These are phyloP conservation scores for Chrysoporthe cubensis DNA, from an alignment of 2,329 filamentous ascomycete genomes.

Conservation along the genomic window DNA sequence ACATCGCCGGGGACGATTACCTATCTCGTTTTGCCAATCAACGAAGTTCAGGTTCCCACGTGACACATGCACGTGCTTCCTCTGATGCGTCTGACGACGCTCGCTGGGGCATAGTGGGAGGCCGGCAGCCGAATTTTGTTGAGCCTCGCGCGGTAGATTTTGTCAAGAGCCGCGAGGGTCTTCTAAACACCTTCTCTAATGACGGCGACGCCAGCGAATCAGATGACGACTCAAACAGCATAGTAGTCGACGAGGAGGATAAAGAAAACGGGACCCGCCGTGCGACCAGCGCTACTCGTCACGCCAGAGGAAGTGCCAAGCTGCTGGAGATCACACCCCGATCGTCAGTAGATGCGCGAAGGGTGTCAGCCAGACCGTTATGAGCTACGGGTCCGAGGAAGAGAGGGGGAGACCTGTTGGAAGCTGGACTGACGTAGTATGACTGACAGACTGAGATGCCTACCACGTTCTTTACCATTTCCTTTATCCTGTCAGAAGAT, in stretches of 20 bases:
- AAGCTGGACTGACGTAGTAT: constrained; percentile 16
- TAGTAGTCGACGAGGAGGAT: constrained; percentile 35
- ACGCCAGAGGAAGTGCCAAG: constrained; percentile 78
- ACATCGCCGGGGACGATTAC: constrained; percentile 74
- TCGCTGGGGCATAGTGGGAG: constrained; percentile 56
- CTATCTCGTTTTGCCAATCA: constrained; percentile 57
- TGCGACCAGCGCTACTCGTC: constrained; percentile 72
- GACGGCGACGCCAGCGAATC: constrained; percentile 36
- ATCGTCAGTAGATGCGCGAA: constrained; percentile 55
- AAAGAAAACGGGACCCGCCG: constrained; percentile 55
- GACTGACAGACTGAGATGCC: constrained; percentile 26
- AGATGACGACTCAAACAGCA: constrained; percentile 30
- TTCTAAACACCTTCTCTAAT: constrained; percentile 49
- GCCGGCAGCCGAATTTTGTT: constrained; percentile 61
- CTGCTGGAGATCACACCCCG: constrained; percentile 69
- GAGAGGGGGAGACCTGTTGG: constrained; percentile 11
- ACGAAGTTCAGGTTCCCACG: constrained; percentile 32
- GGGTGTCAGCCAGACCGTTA: constrained; percentile 28
- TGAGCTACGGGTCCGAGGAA: constrained; percentile 18
- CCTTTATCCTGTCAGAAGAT: constrained; percentile 11
- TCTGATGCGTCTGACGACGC: constrained; percentile 61
- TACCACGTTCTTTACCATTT: constrained; percentile 26
- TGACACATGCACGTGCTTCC: constrained; percentile 51
- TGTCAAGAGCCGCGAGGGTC: constrained; percentile 57
- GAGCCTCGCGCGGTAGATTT: constrained; percentile 53